Evolutionary conservation across 768 basidiomycete genomes (phyloP).

Genomic region (Boletus sensibilis): DNA sequence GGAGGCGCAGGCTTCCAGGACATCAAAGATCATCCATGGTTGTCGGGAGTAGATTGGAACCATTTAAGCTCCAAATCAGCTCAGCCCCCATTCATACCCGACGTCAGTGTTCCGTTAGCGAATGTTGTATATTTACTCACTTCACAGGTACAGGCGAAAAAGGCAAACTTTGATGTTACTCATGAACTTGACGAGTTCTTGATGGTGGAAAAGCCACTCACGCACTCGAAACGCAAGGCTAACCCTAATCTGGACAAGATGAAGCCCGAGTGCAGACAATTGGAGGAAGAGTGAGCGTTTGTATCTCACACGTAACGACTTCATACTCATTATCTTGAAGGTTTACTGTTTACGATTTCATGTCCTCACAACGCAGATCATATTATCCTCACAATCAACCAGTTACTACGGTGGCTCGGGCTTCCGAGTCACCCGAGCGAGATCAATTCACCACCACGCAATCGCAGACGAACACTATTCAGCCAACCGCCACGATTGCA

Average conservation of each 20-base stretch:
- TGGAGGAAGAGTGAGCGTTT: conserved; percentile 83
- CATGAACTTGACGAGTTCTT: conserved; percentile 97
- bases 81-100: conserved; percentile 86
- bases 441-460: conserved; percentile 31
- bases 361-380: conserved; percentile 65
- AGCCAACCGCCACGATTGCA: conserved; percentile 43
- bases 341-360: conserved; percentile 89
- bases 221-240: conserved; percentile 88
- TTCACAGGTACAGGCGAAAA: conserved; percentile 64
- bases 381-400: conserved; percentile 89
- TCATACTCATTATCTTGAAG: conserved; percentile 39
- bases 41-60: conserved; percentile 78
- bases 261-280: conserved; percentile 85
- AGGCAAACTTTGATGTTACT: conserved; percentile 96
- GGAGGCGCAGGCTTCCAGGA: conserved; percentile 72
- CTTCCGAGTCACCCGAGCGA: conserved; percentile 27
- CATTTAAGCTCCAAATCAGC: conserved; percentile 64
- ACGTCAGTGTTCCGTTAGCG: conserved; percentile 57
- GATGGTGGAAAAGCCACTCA: conserved; percentile 97
- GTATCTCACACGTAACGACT: background rate
- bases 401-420: conserved; percentile 34
- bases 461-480: conserved; percentile 40
- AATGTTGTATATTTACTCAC: background rate
- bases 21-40: conserved; percentile 84
- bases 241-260: conserved; percentile 84